These are phyloP conservation scores for Diaporthe citri DNA, from an alignment of 2,329 filamentous ascomycete genomes.

Conservation along the genomic window DNA sequence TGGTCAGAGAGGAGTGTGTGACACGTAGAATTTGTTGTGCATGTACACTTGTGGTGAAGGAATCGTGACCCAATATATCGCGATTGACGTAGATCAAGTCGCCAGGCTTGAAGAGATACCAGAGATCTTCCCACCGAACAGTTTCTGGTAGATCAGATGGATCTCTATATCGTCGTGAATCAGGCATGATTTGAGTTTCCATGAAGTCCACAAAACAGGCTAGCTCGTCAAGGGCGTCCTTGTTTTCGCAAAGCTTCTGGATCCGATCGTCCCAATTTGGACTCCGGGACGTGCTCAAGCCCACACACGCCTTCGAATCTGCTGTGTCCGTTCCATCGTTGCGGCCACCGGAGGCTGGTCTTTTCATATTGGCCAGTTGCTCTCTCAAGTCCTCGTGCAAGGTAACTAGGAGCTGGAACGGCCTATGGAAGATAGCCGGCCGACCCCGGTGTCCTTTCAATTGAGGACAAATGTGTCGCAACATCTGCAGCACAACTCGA, in stretches of 20 bases:
- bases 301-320: no score
- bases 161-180: background rate
- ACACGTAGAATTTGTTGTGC: no score
- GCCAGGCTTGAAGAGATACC: conserved; percentile 8
- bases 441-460: no score
- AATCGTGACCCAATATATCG: no score
- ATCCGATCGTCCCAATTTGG: rapidly evolving
- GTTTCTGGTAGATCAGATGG: background rate
- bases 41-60: no score
- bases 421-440: no score
- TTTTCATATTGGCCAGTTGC: background rate
- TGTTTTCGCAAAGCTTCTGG: rapidly evolving
- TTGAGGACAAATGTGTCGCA: background rate
- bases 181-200: conserved; percentile 14
- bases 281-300: rapidly evolving
- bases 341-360: rapidly evolving
- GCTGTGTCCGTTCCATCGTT: background rate
- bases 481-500: background rate
- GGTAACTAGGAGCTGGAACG: background rate
- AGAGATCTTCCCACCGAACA: background rate
- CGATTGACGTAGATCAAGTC: background rate
- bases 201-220: conserved; percentile 11
- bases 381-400: background rate
- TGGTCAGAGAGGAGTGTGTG: no score
- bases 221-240: background rate